Evolutionary conservation across 2,329 filamentous ascomycete genomes (phyloP), one percentile per base, ranked within the genome.

Genomic region (Aquanectria penicillioides): DNA sequence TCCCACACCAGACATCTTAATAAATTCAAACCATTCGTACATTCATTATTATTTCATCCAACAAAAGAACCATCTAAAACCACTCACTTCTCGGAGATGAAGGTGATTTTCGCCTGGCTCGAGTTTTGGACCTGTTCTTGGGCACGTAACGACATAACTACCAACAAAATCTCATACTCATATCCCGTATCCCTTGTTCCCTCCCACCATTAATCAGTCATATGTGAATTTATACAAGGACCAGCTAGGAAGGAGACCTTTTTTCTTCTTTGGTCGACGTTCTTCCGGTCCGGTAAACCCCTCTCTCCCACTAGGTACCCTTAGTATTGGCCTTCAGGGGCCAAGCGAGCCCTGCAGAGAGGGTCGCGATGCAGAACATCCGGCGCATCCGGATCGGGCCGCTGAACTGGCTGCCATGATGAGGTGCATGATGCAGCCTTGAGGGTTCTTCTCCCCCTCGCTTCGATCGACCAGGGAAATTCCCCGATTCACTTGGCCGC

Each of bases 31-130:
- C 8, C 34, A 57, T 53, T 61, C 61, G 34, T 69, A 59, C 59
- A 59, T 64, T 69, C 66, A 65, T 68, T 55, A 58, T n/a, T n/a
- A n/a, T n/a, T n/a, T n/a, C n/a, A 59, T 66, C 62, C 56, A 46
- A 57, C 46, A 43, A 31, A 13, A 17, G 34, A 17, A 46, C 28
- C 18, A 17, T 56, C 13, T 25, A 9, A 46, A 33, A 23, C 25
- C 17, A 23, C 26, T 25, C 10, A 23, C 25, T 13, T 15, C 26
- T 25, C 10, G 20, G 15, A 26, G 10, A 48, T 31, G 18, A 3
- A 15, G 5, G 22, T 33, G 33, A n/a, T 18, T 41, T 22, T 47
- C 36, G 26, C 28, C 36, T 53, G 41, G 48, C 22, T 43, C 40
- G n/a, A 48, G 40, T 18, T 12, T 38, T 23, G 41, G 15, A 47